Percentiles rank a stretch among this genome's conserved stretches.
These are phyloP conservation scores for Monilinia polystroma DNA, from an alignment of 2,329 filamentous ascomycete species.

Conservation along the genomic window DNA sequence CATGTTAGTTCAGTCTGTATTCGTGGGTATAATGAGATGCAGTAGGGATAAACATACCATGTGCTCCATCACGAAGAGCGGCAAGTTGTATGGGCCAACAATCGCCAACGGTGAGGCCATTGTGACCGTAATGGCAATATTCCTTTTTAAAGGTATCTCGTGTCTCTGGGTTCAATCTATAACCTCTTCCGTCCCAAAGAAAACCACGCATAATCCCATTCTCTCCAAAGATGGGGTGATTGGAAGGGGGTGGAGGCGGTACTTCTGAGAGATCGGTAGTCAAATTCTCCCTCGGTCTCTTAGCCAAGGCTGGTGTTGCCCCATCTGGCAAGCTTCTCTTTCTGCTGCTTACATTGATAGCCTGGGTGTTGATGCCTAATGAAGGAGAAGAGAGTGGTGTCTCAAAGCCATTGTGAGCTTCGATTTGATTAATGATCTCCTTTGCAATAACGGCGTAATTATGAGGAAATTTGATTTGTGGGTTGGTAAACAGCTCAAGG, in stretches of 20 bases:
- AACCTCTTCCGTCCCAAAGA: neutral
- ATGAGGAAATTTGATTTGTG: neutral
- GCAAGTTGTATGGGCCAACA: slow-evolving; percentile 8
- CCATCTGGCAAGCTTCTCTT: neutral
- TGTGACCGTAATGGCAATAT: neutral
- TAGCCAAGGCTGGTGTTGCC: neutral
- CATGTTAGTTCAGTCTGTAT: neutral
- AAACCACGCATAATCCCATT: slow-evolving; percentile 6
- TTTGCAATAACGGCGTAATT: neutral
- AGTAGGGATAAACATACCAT: slow-evolving; percentile 1
- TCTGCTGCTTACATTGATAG: neutral
- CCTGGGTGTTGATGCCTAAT: neutral
- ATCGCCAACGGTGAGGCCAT: neutral
- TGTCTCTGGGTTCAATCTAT: neutral
- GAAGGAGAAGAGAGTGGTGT: neutral
- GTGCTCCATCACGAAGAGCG: slow-evolving; percentile 6
- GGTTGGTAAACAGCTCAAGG: neutral
- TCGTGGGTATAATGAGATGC: no score
- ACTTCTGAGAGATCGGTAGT: neutral
- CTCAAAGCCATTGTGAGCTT: slow-evolving; percentile 10
- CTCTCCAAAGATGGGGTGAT: slow-evolving; percentile 12
- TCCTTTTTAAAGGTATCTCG: neutral
- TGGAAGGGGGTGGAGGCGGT: neutral
- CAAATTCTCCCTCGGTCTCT: neutral
- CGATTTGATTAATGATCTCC: neutral